A percentile compares a stretch with the other conserved stretches of the same genome.
Conservation (phyloP, 2,329 filamentous ascomycete species). For the Pseudogymnoascus sp. region DNA sequence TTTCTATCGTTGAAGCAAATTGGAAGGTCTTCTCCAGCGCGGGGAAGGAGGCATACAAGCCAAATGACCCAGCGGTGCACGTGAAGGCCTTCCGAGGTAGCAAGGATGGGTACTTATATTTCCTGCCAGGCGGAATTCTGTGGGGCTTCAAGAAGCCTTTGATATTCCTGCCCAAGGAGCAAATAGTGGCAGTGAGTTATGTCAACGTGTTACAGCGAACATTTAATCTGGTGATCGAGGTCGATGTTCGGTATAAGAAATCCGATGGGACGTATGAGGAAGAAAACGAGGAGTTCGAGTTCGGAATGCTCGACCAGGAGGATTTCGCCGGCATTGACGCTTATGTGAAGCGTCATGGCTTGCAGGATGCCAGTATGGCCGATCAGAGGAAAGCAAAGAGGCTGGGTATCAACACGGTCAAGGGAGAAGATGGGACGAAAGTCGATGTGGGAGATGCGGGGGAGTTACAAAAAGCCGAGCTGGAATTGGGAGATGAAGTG, state of each 20-base stretch:
- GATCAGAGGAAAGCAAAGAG: conserved; percentile 60
- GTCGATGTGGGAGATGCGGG: conserved; percentile 34
- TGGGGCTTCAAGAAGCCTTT: conserved; percentile 67
- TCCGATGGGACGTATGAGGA: conserved; percentile 34
- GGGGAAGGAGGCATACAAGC: conserved; percentile 50
- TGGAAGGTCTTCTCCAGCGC: conserved; percentile 51
- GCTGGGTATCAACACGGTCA: conserved; percentile 46
- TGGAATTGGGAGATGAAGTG: conserved; percentile 34
- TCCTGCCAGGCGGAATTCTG: conserved; percentile 58
- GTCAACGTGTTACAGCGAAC: conserved; percentile 61
- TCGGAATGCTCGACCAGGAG: conserved; percentile 62
- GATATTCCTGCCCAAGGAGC: conserved; percentile 54
- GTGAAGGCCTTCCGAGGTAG: conserved; percentile 60
- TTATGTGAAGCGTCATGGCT: conserved; percentile 53
- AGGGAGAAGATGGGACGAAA: conserved; percentile 34
- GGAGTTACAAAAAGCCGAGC: conserved; percentile 27
- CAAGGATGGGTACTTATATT: conserved; percentile 63
- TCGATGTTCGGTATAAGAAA: conserved; percentile 30
- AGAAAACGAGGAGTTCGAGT: conserved; percentile 55
- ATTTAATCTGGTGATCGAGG: conserved; percentile 60
- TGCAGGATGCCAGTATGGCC: conserved; percentile 63
- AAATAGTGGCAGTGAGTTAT: conserved; percentile 57
- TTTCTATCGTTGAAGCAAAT: conserved; percentile 46
- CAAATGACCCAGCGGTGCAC: conserved; percentile 55
- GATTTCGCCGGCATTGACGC: conserved; percentile 58